Conservation (phyloP, 2,329 filamentous ascomycete species). For the Fusarium sp. region DNA sequence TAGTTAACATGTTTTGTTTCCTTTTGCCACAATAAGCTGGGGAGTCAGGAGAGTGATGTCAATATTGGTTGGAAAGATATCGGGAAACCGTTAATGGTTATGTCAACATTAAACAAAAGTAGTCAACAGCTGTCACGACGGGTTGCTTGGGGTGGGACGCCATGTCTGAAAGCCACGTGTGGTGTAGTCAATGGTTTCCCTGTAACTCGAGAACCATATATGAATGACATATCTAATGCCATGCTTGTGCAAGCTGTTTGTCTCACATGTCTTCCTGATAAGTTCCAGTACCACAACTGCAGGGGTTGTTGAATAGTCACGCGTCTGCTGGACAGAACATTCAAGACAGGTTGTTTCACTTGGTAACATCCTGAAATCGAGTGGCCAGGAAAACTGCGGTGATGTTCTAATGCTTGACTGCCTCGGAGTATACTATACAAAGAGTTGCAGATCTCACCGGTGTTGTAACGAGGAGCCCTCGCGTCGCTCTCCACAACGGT, state of each 20-base stretch:
- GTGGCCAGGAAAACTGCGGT: background rate
- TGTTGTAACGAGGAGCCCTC: constrained; percentile 30
- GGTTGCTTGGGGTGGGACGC: constrained; percentile 31
- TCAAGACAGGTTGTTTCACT: background rate
- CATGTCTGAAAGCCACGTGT: constrained; percentile 27
- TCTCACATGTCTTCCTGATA: background rate
- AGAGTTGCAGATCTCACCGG: constrained; percentile 25
- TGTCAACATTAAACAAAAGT: constrained; percentile 43
- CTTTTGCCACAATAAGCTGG: constrained; percentile 40
- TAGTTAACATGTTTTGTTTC: constrained; percentile 49
- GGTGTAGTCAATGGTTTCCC: constrained; percentile 5
- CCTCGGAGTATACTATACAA: background rate
- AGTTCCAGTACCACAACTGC: background rate
- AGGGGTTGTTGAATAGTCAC: background rate
- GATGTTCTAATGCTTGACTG: background rate
- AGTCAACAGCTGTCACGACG: constrained; percentile 42
- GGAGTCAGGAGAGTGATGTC: constrained; percentile 47
- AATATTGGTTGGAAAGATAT: constrained; percentile 44
- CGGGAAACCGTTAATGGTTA: constrained; percentile 43
- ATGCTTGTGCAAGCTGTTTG: constrained; percentile 9
- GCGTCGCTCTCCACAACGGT: background rate
- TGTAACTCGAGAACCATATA: constrained; percentile 47
- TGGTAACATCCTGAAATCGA: background rate
- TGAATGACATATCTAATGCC: constrained; percentile 48
- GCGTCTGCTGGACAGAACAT: background rate